Base-by-base conservation (phyloP, 495 filamentous ascomycete genomes). In the Penicillium roqueforti region DNA sequence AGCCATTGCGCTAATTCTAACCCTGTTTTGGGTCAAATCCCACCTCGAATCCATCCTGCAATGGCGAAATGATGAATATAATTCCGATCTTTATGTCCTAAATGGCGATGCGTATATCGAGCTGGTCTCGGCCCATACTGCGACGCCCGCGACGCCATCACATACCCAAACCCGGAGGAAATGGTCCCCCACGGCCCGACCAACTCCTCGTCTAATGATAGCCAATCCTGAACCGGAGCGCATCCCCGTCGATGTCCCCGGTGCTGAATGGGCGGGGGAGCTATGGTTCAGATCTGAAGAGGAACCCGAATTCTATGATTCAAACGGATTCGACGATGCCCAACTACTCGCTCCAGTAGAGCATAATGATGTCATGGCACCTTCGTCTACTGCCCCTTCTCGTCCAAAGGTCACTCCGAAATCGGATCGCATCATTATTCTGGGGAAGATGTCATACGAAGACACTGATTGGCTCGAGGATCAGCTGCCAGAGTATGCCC, bases 401-500 rank as follows among this genome's bases (percentile, higher is more conserved):
- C 58, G 40, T 20, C 60, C 61, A 16, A 60, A 45, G 32, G 36
- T 59, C n/a, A 50, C 55, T 20, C 56, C 59, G 7, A 56, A 65
- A 44, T 36, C 51, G 10, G 70, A 72, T 58, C 62, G 65, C 7
- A 61, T 73, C 29, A 59, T 78, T 46, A 63, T 78, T 16, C 48
- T 76, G 45, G 74, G 72, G 11, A 73, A 60, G 36, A 60, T 67
- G 49, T 66, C 65, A 9, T 56, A 54, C 22, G 74, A 78, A 23
- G 55, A 76, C 41, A 69, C 74, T 16, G 58, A 65, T 39, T 78
- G 75, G 75, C 54, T 78, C 13, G 59, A 63, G 0, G 48, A 71
- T 9, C 57, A 75, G 14, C 52, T 78, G 31, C 65, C 70, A 4
- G 70, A 76, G 75, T 76, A 65, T 44, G 63, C 54, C 11, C 18